Evolutionary conservation across 345 rosid species (phyloP).

Genomic region (Pistacia integerrima): DNA sequence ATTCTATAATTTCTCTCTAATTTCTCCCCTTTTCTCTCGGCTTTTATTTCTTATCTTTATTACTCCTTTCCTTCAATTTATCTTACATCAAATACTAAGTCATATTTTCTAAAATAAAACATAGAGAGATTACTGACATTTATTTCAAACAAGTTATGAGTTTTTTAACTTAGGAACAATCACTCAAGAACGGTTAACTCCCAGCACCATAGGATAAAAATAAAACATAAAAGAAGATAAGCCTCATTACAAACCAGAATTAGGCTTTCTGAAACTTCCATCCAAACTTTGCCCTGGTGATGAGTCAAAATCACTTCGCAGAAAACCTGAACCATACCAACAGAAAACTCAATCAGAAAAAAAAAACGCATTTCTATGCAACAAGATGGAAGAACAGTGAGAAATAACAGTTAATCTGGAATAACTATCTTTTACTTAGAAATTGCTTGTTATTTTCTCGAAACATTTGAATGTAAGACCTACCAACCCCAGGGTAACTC

Average conservation of each 20-base stretch:
- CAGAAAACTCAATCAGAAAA: slow-evolving; percentile 14
- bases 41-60: too few species aligned
- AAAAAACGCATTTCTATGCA: neutral
- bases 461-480: neutral
- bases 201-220: neutral
- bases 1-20: too few species aligned
- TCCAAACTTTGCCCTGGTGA: slow-evolving; percentile 39
- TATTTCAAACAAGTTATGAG: neutral
- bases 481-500: too few species aligned
- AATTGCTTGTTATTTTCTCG: too few species aligned
- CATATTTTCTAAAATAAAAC: neutral
- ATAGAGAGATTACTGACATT: neutral
- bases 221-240: neutral
- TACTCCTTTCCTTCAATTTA: too few species aligned
- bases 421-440: too few species aligned
- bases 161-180: neutral
- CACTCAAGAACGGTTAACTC: slow-evolving; percentile 1
- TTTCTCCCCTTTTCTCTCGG: too few species aligned
- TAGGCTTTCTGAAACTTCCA: slow-evolving; percentile 49
- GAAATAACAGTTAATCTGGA: too few species aligned
- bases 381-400: too few species aligned
- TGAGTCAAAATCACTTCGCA: slow-evolving; percentile 31
- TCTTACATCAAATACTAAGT: neutral
- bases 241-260: slow-evolving; percentile 42
- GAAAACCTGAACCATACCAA: slow-evolving; percentile 30